Base-by-base conservation (phyloP, 179 eudicot species). In the Actinidia chinensis region DNA sequence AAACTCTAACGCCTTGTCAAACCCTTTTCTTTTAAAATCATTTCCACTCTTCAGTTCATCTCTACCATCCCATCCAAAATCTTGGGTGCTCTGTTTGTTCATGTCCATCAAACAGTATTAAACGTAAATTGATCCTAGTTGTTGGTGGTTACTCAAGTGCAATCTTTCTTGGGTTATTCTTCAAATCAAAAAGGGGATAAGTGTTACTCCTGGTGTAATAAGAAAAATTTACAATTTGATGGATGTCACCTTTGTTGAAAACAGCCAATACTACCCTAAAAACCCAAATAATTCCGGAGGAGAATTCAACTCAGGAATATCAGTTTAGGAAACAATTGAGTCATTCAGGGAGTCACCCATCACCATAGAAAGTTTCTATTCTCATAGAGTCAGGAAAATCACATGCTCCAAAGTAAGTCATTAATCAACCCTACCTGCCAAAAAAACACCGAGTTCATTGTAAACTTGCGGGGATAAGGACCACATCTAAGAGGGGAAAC, bases 231-330 rank as follows among this genome's bases (percentile, higher is more conserved):
- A 67, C 22, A 67, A 15, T 67, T 67, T 12, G 9, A 67, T 67
- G 48, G 48, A 67, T 18, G 25, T 67, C 48, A 67, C 22, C 23
- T 67, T 67, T 40, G 40, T 40, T 67, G 71, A 67, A 67, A 40
- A 36, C 22, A 40, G 50, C 50, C 65, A 5, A 5, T 60, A 60
- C 36, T 60, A 60, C 33, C 33, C 65, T 2, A 28, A 60, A 60
- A 60, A 20, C n/a, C n/a, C 11, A 20, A 2, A 20, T 8, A 20
- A 20, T 60, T 60, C 36, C 3, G 0, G 33, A 33, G 2, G 65
- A 60, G 65, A 60, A 60, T 60, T 23, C 65, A 5, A 60, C 2
- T 60, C 36, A 9, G 4, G 40, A 60, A 6, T 60, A 14, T 36
- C 46, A 33, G 6, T 36, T 65, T 11, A 33, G 44, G 69, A 13